A percentile compares a stretch with the other conserved stretches of the same genome.
Evolutionary conservation across 345 rosid species (phyloP).

Genomic region (Sonneratia caseolaris): DNA sequence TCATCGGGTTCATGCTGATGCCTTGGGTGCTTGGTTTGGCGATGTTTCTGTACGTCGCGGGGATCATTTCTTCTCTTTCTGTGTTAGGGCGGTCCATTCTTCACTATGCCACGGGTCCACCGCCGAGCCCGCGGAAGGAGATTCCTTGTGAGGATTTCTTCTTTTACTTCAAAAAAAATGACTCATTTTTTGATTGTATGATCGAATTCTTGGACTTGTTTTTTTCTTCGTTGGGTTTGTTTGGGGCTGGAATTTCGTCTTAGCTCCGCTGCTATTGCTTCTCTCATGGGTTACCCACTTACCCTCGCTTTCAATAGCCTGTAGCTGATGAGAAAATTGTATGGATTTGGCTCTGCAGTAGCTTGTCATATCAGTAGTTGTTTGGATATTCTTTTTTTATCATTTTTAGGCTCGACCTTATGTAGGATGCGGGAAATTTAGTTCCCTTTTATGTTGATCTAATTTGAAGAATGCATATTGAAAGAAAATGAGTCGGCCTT

Average conservation of each 20-base stretch:
- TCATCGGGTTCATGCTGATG: constrained; percentile 83
- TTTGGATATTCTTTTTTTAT: no score
- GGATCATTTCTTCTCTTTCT: constrained; percentile 69
- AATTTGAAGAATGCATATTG: no score
- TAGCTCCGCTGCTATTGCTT: background rate
- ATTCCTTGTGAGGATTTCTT: constrained; percentile 9
- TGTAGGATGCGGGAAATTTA: no score
- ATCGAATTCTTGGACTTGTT: background rate
- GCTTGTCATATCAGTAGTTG: background rate
- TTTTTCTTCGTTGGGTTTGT: no score
- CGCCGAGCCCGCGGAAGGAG: constrained; percentile 28
- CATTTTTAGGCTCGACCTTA: no score
- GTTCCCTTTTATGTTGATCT: no score
- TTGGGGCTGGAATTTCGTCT: no score
- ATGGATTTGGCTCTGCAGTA: background rate
- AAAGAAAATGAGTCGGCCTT: no score
- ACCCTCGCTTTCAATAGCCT: no score
- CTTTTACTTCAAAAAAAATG: background rate
- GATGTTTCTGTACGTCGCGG: constrained; percentile 66
- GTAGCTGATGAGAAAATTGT: background rate
- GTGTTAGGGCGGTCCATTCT: constrained; percentile 55
- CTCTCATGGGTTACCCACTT: background rate
- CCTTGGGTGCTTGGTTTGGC: constrained; percentile 86
- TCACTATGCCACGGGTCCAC: constrained; percentile 40
- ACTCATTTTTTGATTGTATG: no score